Percentiles rank a stretch among this genome's conserved stretches.
Evolutionary conservation across 2,329 filamentous ascomycete genomes (phyloP).

Genomic region (Chrysoporthe deuterocubensis): DNA sequence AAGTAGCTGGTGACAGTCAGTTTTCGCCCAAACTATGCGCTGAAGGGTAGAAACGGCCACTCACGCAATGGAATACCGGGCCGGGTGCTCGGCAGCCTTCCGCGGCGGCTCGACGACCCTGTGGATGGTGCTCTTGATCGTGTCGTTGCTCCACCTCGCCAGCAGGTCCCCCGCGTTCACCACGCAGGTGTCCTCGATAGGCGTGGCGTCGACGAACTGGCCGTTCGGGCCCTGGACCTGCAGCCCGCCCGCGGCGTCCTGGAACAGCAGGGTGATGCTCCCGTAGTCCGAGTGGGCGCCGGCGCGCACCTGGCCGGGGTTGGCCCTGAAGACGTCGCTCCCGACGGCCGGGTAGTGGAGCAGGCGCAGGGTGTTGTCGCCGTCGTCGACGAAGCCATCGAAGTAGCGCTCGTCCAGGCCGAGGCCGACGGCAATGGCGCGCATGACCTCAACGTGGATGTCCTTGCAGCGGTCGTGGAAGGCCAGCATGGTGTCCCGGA

Average conservation of each 20-base stretch:
- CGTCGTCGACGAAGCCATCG: constrained; percentile 71
- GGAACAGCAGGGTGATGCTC: constrained; percentile 65
- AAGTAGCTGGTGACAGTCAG: constrained; percentile 64
- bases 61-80: constrained; percentile 83
- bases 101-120: constrained; percentile 84
- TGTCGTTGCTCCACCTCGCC: constrained; percentile 87
- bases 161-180: constrained; percentile 89
- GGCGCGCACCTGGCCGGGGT: constrained; percentile 72
- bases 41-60: constrained; percentile 34
- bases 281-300: constrained; percentile 76
- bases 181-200: constrained; percentile 80
- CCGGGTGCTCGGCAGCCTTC: constrained; percentile 64
- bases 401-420: constrained; percentile 74
- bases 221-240: constrained; percentile 72
- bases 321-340: constrained; percentile 66
- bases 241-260: constrained; percentile 59
- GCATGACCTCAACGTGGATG: constrained; percentile 79
- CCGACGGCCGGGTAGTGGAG: constrained; percentile 76
- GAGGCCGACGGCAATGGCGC: constrained; percentile 83
- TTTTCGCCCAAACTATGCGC: neutral
- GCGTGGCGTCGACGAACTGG: constrained; percentile 80
- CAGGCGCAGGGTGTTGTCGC: constrained; percentile 73
- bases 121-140: constrained; percentile 88
- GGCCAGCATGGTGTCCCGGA: constrained; percentile 71
- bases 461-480: constrained; percentile 78